Evolutionary conservation across 2,329 filamentous ascomycete species (phyloP).

Genomic region (Cercospora sp.): DNA sequence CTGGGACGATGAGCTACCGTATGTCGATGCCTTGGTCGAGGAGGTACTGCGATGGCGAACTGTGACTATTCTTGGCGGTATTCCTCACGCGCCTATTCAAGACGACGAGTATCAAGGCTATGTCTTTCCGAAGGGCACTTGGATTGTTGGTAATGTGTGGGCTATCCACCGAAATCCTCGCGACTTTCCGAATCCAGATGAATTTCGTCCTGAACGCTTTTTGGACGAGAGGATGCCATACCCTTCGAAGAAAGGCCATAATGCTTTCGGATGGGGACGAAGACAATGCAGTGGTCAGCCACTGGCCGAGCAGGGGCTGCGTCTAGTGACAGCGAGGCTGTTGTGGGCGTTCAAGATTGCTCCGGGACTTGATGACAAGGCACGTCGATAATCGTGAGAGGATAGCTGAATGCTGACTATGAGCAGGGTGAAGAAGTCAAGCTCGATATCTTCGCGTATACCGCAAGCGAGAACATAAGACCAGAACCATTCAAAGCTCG

Average conservation of each 20-base stretch:
- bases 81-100: background rate
- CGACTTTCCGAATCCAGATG: background rate
- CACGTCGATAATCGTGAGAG: no score
- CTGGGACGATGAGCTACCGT: background rate
- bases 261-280: background rate
- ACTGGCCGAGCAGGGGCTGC: background rate
- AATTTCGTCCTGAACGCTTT: background rate
- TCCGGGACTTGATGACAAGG: background rate
- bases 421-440: background rate
- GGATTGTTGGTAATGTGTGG: background rate
- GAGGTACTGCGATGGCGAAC: background rate
- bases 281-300: background rate
- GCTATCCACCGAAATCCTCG: background rate
- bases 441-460: background rate
- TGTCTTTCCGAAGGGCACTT: background rate
- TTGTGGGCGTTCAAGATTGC: background rate
- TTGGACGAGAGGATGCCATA: background rate
- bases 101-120: background rate
- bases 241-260: background rate
- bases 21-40: background rate
- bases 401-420: background rate
- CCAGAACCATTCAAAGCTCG: no score
- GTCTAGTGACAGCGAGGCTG: background rate
- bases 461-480: no score
- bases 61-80: background rate